Base-by-base conservation (phyloP, 1,139 yeast genomes). In the Candida anutae region DNA sequence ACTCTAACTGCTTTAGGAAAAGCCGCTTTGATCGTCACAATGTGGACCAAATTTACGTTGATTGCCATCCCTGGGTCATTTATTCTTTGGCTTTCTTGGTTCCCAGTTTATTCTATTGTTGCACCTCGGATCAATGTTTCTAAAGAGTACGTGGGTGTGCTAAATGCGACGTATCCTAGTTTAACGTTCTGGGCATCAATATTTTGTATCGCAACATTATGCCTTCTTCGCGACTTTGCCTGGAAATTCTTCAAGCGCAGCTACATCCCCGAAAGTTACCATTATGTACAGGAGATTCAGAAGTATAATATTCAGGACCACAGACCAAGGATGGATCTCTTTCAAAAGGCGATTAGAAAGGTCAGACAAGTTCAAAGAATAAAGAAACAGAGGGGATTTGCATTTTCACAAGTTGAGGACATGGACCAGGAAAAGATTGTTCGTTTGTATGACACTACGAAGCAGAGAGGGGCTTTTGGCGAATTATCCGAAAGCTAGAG, bases 371-470 rank as follows among this genome's bases (percentile, higher is more conserved):
- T 93, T 21, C 96, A 90, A 55, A 74, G 99, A 55, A 88, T 90
- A 81, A 84, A 94, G 50, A 93, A 90, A 49, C 98, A 90, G 60
- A 79, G 98, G 57, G 98, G 98, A 13, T 93, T 85, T 67, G 99
- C 99, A 2, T 93, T 90, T 47, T 87, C 97, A 3, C 98, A 90
- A 55, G 90, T 84, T 28, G 95, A 87, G 42, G 94, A 83, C 43
- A 81, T 77, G 45, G 94, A 94, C 27, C 97, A 90, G 55, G 94
- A 85, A 38, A 77, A 79, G 48, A 75, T 93, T 38, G 80, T 93
- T 28, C 73, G 98, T 46, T 84, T 94, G 60, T 93, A 93, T 46
- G 98, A 93, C 54, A 90, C 97, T 3, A 88, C 97, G 1, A 71
- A 71, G 48, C 67, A 67, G 46, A 61, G 77, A 46, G 76, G 75